A percentile compares a stretch with the other conserved stretches of the same genome.
phyloP scores from a whole-genome alignment of 2,329 filamentous ascomycete genomes.

The Colletotrichum liriopes region DNA sequence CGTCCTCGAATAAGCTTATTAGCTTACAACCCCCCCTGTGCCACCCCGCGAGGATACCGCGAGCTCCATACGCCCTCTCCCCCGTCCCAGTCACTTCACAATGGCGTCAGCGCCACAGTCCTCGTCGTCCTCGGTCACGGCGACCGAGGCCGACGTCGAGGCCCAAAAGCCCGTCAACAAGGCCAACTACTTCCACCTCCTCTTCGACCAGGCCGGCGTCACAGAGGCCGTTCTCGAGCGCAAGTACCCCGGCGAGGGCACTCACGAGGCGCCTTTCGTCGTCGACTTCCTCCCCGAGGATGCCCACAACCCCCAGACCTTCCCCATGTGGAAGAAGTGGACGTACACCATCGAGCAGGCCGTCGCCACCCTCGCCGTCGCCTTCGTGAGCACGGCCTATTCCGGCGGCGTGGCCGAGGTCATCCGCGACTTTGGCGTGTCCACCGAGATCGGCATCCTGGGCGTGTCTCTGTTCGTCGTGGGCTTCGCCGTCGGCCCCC shows the following conservation, averaged over 20 bases:
- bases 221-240: constrained; percentile 70
- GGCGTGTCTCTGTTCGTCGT: constrained; percentile 64
- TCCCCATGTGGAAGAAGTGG: constrained; percentile 72
- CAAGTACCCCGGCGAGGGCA: constrained; percentile 73
- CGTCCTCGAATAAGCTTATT: constrained; percentile 23
- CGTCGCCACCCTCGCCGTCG: constrained; percentile 74
- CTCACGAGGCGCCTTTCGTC: constrained; percentile 73
- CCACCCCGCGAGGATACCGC: background rate
- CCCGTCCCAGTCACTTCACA: background rate
- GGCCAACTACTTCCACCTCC: constrained; percentile 65
- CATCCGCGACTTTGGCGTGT: constrained; percentile 65
- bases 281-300: constrained; percentile 77
- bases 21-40: background rate
- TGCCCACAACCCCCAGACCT: constrained; percentile 74
- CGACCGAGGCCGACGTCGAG: constrained; percentile 60
- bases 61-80: background rate
- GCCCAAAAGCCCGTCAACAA: constrained; percentile 52
- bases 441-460: constrained; percentile 60
- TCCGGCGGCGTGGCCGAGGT: constrained; percentile 68
- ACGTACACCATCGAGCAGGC: constrained; percentile 72
- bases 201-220: constrained; percentile 72
- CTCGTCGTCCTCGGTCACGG: constrained; percentile 51
- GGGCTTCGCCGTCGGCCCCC: constrained; percentile 71
- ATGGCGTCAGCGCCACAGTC: constrained; percentile 46
- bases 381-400: constrained; percentile 76